Base-by-base conservation (phyloP, 768 basidiomycete genomes). In the Gyrodon lividus region DNA sequence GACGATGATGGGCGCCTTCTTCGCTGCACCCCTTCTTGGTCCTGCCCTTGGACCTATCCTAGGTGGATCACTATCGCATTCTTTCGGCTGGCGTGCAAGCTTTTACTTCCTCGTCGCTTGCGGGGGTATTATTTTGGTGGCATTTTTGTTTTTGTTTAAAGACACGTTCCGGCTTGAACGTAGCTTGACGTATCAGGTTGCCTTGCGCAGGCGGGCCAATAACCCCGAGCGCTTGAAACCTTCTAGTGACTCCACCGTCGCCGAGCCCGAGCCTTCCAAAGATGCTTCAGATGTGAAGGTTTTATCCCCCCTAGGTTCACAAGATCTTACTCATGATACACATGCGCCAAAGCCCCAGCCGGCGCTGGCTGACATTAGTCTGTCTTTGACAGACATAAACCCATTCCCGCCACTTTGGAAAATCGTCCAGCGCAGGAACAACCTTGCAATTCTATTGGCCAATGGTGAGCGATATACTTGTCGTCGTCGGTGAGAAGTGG, bases 141-240 rank as follows among this genome's bases (percentile, higher is more conserved):
- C 75, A 17, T 89, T 91, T 66, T 48, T 86, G 30, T 66, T 85
- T 20, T 72, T 86, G 62, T 89, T 93, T 73, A 81, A 79, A 51
- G 92, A 95, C 60, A 91, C 91, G 0, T 95, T 89, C 71, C 80
- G 92, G 16, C 72, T 78, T 48, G 89, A 93, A 61, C 84, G 94
- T 39, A 94, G 91, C 48, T 69, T 88, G 20, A 80, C 82, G 3
- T 96, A 94, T 66, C 88, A 89, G 63, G 74, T 75, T 33, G 83
- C 84, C 0, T 70, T 89, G 38, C 77, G 73, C 54, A 70, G 74
- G 42, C 74, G 77, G 16, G 50, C 72, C 5, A 67, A 66, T 38
- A 62, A 65, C 10, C 48, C 48, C 28, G 56, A 56, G 33, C 46
- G 37, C 2, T 55, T 62, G 20, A 57, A 65, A 47, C 47, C 62